Conservation (phyloP, 208 protist species). For the Trypanosoma congolense region DNA sequence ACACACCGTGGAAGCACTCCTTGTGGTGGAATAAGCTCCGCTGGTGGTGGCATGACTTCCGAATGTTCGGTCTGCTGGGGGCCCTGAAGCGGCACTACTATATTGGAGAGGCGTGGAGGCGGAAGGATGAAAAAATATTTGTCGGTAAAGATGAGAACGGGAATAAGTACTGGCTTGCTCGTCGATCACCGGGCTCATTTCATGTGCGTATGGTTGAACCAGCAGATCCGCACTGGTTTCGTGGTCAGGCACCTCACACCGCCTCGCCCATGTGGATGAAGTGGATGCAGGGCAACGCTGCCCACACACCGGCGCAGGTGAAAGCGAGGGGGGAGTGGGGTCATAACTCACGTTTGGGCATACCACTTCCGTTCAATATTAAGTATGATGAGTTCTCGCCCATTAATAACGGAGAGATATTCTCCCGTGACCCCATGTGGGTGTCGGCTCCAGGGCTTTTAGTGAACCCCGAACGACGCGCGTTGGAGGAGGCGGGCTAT, state of each 20-base stretch:
- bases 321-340: constrained; percentile 86
- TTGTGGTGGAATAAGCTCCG: constrained; percentile 68
- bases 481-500: constrained; percentile 79
- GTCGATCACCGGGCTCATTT: constrained; percentile 46
- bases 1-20: constrained; percentile 64
- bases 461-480: constrained; percentile 73
- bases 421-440: constrained; percentile 79
- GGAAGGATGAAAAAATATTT: constrained; percentile 91
- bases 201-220: constrained; percentile 70
- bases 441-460: constrained; percentile 60
- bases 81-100: constrained; percentile 73
- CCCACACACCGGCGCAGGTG: constrained; percentile 83
- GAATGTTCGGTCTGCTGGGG: constrained; percentile 87
- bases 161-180: constrained; percentile 85
- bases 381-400: constrained; percentile 76
- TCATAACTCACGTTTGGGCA: constrained; percentile 77
- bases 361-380: constrained; percentile 80
- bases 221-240: constrained; percentile 84
- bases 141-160: constrained; percentile 89
- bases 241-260: constrained; percentile 61
- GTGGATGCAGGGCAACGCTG: constrained; percentile 75
- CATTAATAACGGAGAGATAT: constrained; percentile 59
- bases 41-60: constrained; percentile 88
- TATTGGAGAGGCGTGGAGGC: constrained; percentile 81
- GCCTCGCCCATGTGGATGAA: constrained; percentile 78